Evolutionary conservation across 2,329 filamentous ascomycete species (phyloP), one percentile per base, ranked within the genome.

Genomic region (Colletotrichum cereale): DNA sequence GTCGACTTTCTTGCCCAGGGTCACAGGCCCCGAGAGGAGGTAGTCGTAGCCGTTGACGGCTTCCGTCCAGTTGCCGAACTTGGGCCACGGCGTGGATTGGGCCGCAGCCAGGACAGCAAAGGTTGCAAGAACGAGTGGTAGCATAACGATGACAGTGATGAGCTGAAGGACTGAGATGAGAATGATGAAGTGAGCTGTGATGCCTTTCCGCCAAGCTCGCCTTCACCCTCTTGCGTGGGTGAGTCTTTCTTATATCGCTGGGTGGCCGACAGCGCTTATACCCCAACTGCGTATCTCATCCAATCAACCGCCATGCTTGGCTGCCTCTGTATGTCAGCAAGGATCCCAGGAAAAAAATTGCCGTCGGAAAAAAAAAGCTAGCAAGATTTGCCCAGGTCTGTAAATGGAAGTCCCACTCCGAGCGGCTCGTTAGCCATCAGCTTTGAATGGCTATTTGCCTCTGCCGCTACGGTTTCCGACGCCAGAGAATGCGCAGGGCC

Each of bases 31-130:
- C 1, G 69, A 73, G 10, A 74, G 62, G 34, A 63, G 52, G 66
- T 65, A 74, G 1, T 57, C 24, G 44, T 64, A 55, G 38, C 65
- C 65, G 5, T 67, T 50, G 10, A 56, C 48, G 0, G 12, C 29
- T 47, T 71, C 68, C 0, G 68, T 71, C 68, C 68, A 71, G 58
- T 71, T 71, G 36, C 68, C 68, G 16, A 68, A 71, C 1, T 18
- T 58, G 0, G 68, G 65, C 68, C 68, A 71, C 0, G 68, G 68
- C 14, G 65, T 71, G 36, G 34, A 38, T 10, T 67, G 26, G 2
- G 63, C 63, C 14, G 48, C 21, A 0, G 48, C 56, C 56, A 67
- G 1, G 12, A 18, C 18, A 11, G 57, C 65, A 1, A 71, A 16
- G 2, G 52, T 5, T 1, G 58, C 47, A 16, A 60, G 10, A 47